phyloP scores from a whole-genome alignment of 2,329 filamentous ascomycete genomes.

The Dothistroma pini region DNA sequence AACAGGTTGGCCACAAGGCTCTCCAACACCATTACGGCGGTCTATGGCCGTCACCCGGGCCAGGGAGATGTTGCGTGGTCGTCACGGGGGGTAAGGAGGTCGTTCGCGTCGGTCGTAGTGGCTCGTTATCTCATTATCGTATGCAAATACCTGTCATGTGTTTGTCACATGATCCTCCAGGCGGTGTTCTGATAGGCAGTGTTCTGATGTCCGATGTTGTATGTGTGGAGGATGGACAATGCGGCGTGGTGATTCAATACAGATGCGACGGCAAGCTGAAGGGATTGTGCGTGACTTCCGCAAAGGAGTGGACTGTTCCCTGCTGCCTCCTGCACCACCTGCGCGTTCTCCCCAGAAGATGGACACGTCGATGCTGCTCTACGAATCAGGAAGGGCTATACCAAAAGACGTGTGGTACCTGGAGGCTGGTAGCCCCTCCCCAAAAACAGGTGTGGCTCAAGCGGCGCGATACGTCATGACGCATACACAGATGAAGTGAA shows the following conservation, averaged over 20 bases:
- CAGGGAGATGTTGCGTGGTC: constrained; percentile 40
- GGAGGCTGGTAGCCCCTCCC: background rate
- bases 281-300: background rate
- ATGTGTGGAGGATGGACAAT: background rate
- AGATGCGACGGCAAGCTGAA: background rate
- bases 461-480: background rate
- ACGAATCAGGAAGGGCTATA: background rate
- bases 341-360: background rate
- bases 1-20: constrained; percentile 93
- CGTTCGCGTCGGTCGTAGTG: background rate
- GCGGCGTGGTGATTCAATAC: background rate
- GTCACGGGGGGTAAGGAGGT: background rate
- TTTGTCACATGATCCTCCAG: background rate
- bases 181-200: background rate
- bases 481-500: background rate
- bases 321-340: background rate
- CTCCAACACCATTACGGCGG: constrained; percentile 76
- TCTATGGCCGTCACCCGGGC: constrained; percentile 68
- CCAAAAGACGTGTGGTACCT: background rate
- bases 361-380: background rate
- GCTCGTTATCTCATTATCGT: constrained; percentile 13
- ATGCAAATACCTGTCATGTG: background rate
- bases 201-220: background rate
- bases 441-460: background rate
- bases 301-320: background rate